Base-by-base conservation (phyloP, 352 stramenopile species). In the Aphanomyces cochlioides region DNA sequence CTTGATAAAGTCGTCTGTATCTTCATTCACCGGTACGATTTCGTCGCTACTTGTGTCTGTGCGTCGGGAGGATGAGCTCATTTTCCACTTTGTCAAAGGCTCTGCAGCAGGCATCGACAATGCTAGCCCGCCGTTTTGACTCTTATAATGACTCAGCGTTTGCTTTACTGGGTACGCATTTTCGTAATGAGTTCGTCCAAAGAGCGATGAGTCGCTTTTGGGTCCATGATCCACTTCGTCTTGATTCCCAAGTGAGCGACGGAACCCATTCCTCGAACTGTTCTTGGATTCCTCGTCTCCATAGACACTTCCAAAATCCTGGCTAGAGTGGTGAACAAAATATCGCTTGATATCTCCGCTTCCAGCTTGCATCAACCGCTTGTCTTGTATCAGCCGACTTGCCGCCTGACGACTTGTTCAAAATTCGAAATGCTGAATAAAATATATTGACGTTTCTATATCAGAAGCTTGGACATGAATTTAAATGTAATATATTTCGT, bases 1-100 rank as follows among this genome's bases (percentile, higher is more conserved):
- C 36, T 70, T 70, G 43, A 70, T 34, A 53, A 63, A 70, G 64
- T 70, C 47, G 40, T 70, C 64, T 17, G 43, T 47, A 43, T 70
- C 64, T 19, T 67, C 47, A 40, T 8, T 57, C 41, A 47, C n/a
- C 36, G 50, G 10, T 10, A 37, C 54, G 28, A 61, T n/a, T 61
- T 61, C 54, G 28, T 61, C 54, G 54, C 54, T 61, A 37, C 54
- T 61, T 12, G 54, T 39, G 21, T 61, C 54, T 21, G 54, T 61
- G 13, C 28, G 54, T 37, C 54, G 54, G 28, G 54, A 61, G 12
- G 54, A 61, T 5, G 54, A 61, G 21, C 54, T 61, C 21, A 17
- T 61, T 61, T 61, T 61, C 54, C 54, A 61, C 54, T 37, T 37
- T 58, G 37, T 58, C 6, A 37, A 43, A 19, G 13, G 13, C 5